phyloP scores from a whole-genome alignment of 2,329 filamentous ascomycete species.

The Sporothrix pallida region DNA sequence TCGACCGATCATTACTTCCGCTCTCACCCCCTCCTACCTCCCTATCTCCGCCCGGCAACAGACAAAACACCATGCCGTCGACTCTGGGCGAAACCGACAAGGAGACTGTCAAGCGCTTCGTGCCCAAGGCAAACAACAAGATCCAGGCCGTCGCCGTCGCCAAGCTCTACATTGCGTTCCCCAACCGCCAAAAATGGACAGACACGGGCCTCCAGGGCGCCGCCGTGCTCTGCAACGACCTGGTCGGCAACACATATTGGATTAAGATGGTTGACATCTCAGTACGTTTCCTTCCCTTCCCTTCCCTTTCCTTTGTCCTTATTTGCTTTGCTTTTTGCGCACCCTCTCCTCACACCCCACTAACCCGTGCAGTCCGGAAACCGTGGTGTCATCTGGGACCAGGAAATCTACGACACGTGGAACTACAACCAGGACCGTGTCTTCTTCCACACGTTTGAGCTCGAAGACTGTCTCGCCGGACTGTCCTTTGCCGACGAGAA shows the following conservation, averaged over 20 bases:
- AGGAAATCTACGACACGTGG: conserved; percentile 96
- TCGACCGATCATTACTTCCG: not conserved
- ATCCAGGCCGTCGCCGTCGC: conserved; percentile 95
- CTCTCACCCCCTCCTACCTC: not conserved
- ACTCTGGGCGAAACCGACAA: conserved; percentile 92
- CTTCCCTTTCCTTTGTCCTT: not conserved
- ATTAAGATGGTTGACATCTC: conserved; percentile 97
- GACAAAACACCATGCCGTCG: conserved; percentile 57
- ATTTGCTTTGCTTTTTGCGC: not conserved
- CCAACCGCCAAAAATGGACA: conserved; percentile 84
- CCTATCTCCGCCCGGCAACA: not conserved
- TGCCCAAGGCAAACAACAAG: conserved; percentile 95
- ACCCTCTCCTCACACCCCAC: not conserved
- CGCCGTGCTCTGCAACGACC: conserved; percentile 86
- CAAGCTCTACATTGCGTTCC: conserved; percentile 90
- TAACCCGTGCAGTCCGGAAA: conserved; percentile 65
- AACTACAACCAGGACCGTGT: conserved; percentile 95
- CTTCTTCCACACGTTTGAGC: conserved; percentile 97
- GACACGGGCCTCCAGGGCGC: conserved; percentile 94
- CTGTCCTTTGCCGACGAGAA: conserved; percentile 96
- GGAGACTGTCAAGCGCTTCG: conserved; percentile 91
- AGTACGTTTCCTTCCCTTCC: conserved; percentile 57
- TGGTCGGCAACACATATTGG: conserved; percentile 96
- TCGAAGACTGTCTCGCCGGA: conserved; percentile 88
- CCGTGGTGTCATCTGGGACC: conserved; percentile 92